These are phyloP conservation scores for Chaetomiaceae sp. DNA, from an alignment of 2,329 filamentous ascomycete genomes.

Conservation along the genomic window DNA sequence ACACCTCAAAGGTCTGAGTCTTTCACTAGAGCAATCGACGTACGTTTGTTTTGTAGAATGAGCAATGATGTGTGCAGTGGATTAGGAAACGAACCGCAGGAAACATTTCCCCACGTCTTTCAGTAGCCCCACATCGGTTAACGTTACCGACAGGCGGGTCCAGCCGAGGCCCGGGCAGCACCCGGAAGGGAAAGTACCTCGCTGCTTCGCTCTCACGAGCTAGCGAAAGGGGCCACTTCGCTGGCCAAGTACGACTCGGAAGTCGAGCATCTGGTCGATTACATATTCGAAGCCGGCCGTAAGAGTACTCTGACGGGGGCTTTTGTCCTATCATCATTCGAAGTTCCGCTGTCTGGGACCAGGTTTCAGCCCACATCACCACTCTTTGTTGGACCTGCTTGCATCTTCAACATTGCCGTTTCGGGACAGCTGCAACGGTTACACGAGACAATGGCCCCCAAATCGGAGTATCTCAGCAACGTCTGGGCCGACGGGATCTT, in stretches of 20 bases:
- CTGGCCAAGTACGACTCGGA: no score
- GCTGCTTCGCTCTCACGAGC: no score
- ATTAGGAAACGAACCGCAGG: not conserved
- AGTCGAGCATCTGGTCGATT: no score
- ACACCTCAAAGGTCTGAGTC: no score
- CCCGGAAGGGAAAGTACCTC: not conserved
- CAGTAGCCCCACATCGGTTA: slow-evolving; percentile 1
- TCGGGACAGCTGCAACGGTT: not conserved
- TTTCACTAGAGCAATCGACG: no score
- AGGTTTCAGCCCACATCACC: not conserved
- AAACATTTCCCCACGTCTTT: not conserved
- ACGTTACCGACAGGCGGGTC: slow-evolving; percentile 10
- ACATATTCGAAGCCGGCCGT: no score
- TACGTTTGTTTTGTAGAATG: no score
- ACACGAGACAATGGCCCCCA: slow-evolving; percentile 57
- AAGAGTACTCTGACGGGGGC: no score
- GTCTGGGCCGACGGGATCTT: slow-evolving; percentile 88
- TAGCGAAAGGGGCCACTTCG: no score
- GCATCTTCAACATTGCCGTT: not conserved
- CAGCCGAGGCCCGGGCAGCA: slow-evolving; percentile 6
- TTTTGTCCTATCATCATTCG: no score
- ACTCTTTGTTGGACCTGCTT: no score
- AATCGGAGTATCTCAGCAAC: slow-evolving; percentile 70
- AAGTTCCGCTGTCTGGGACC: not conserved
- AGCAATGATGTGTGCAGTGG: no score